phyloP scores from a whole-genome alignment of 352 stramenopile genomes.

The Phytophthora ramorum region DNA sequence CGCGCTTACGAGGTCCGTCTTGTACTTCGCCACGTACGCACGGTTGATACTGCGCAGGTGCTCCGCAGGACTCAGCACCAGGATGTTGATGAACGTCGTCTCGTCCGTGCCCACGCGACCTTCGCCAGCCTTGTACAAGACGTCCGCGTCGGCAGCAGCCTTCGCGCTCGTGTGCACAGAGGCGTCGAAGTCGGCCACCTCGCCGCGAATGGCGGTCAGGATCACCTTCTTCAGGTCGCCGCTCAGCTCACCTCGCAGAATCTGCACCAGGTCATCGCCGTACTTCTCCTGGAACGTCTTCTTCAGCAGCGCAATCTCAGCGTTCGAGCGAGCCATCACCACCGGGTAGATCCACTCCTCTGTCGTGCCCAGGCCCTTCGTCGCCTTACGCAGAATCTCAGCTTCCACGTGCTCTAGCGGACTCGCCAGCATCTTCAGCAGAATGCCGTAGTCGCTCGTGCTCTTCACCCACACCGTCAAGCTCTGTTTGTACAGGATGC shows the following conservation, averaged over 20 bases:
- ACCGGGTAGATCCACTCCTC: slow-evolving; percentile 65
- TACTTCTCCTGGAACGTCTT: slow-evolving; percentile 58
- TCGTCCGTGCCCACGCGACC: too few relatives aligned
- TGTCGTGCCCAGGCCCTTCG: slow-evolving; percentile 40
- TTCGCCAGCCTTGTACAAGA: slow-evolving; percentile 65
- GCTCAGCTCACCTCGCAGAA: slow-evolving; percentile 36
- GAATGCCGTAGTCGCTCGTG: slow-evolving; percentile 56
- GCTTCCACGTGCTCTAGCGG: slow-evolving; percentile 66
- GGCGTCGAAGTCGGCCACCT: slow-evolving; percentile 46
- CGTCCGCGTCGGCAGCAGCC: slow-evolving; percentile 49
- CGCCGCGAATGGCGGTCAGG: slow-evolving; percentile 53
- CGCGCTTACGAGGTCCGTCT: too few relatives aligned
- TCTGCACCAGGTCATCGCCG: slow-evolving; percentile 20
- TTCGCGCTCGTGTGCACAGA: slow-evolving; percentile 58
- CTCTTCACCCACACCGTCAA: slow-evolving; percentile 60
- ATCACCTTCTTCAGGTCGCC: slow-evolving; percentile 67
- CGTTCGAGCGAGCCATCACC: slow-evolving; percentile 42
- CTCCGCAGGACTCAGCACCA: too few relatives aligned
- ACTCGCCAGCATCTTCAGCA: slow-evolving; percentile 53
- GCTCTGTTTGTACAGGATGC: slow-evolving; percentile 68
- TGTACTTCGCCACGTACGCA: too few relatives aligned
- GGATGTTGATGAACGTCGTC: too few relatives aligned
- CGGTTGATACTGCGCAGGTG: too few relatives aligned
- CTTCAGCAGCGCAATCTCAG: slow-evolving; percentile 73
- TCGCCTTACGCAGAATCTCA: slow-evolving; percentile 52